Percentiles rank a stretch among this genome's conserved stretches.
Conservation (phyloP, 768 basidiomycete species). For the Hydnum rufescens region DNA sequence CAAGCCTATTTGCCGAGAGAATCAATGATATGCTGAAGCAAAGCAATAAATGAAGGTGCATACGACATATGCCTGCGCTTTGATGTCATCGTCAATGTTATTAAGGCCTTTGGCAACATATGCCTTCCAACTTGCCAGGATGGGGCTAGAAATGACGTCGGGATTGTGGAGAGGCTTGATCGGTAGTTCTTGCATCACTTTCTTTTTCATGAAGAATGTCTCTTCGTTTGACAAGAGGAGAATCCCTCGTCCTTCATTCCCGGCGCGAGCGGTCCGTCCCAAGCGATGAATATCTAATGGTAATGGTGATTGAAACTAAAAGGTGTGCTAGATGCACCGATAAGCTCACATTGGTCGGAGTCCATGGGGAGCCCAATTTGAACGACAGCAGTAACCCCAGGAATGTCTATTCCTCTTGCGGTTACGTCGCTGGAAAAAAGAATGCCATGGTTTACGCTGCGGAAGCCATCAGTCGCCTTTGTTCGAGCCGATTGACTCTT, state of each 20-base stretch:
- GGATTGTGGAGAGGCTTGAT: conserved; percentile 20
- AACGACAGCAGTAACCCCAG: conserved; percentile 38
- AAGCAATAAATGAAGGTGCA: conserved; percentile 2
- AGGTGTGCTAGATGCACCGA: conserved; percentile 1
- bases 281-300: conserved; percentile 22
- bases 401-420: conserved; percentile 50
- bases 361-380: conserved; percentile 25
- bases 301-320: not conserved
- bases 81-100: conserved; percentile 16
- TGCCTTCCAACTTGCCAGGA: conserved; percentile 1
- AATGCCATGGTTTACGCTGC: conserved; percentile 24
- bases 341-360: conserved; percentile 19
- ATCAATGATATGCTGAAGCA: not conserved
- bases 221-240: conserved; percentile 63
- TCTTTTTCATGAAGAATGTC: conserved; percentile 25
- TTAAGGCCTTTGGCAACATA: conserved; percentile 16
- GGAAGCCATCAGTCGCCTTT: conserved; percentile 32
- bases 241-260: conserved; percentile 46
- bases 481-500: conserved; percentile 30
- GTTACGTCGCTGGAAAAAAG: conserved; percentile 37
- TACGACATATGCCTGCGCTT: conserved; percentile 31
- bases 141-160: not conserved
- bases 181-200: conserved; percentile 23
- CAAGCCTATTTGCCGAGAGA: conserved; percentile 18
- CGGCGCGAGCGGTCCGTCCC: conserved; percentile 25